A percentile compares a stretch with the other conserved stretches of the same genome.
phyloP scores from a whole-genome alignment of 768 basidiomycete genomes.

The Suillus clintonianus region DNA sequence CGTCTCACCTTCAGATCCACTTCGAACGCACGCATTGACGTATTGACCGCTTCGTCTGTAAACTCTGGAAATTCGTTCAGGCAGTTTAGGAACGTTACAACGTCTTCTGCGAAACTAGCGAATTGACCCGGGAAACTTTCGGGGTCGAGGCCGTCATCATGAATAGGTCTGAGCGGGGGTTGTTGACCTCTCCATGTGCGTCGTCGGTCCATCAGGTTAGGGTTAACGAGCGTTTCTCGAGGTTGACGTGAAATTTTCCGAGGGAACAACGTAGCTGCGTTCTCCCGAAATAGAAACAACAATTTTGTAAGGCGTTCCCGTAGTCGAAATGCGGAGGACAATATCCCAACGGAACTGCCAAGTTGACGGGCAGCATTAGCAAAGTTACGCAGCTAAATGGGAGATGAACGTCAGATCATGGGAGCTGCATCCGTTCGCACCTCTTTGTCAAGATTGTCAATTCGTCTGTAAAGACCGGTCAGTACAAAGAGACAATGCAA shows the following conservation, averaged over 20 bases:
- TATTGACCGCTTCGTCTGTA: constrained; percentile 51
- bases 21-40: constrained; percentile 50
- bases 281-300: constrained; percentile 52
- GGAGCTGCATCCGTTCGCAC: constrained; percentile 18
- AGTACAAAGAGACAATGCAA: constrained; percentile 6
- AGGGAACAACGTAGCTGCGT: constrained; percentile 59
- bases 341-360: constrained; percentile 56
- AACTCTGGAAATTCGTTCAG: constrained; percentile 61
- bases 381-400: constrained; percentile 48
- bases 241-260: constrained; percentile 44
- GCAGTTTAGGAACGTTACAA: constrained; percentile 53
- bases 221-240: constrained; percentile 39
- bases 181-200: constrained; percentile 34
- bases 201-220: constrained; percentile 34
- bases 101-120: constrained; percentile 47
- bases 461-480: constrained; percentile 33
- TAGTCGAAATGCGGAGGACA: constrained; percentile 54
- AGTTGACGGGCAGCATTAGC: constrained; percentile 57
- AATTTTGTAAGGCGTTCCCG: constrained; percentile 54
- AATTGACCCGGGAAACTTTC: constrained; percentile 52
- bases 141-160: constrained; percentile 46
- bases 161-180: constrained; percentile 39
- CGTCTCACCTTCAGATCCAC: constrained; percentile 30
- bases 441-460: constrained; percentile 52
- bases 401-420: constrained; percentile 13